Conservation (phyloP, 2,329 filamentous ascomycete species). For the Fusarium humuli region DNA sequence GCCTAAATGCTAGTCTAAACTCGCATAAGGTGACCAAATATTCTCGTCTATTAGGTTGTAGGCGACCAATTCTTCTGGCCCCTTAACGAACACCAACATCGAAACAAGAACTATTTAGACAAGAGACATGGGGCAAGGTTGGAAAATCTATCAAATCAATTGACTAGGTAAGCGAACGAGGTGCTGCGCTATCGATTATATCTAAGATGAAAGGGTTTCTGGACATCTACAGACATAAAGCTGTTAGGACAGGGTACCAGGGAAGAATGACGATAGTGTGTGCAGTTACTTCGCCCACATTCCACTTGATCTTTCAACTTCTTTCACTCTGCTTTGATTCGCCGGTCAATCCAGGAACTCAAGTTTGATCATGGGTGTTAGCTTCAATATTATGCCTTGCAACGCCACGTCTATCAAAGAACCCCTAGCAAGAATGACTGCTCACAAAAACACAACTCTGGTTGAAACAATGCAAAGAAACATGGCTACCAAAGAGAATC, state of each 20-base stretch:
- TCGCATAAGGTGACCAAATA: too few species aligned
- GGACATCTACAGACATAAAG: neutral
- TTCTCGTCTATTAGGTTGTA: too few species aligned
- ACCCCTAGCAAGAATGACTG: neutral
- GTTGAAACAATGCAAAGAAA: neutral
- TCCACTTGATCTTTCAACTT: neutral
- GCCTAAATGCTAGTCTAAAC: too few species aligned
- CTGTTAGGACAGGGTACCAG: neutral
- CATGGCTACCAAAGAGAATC: neutral
- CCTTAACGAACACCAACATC: neutral
- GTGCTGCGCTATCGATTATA: neutral
- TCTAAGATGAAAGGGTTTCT: neutral
- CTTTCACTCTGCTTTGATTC: neutral
- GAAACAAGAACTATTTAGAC: neutral
- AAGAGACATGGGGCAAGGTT: neutral
- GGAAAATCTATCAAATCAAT: neutral
- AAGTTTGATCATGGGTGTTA: neutral
- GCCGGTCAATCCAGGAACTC: neutral
- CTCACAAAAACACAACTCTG: neutral
- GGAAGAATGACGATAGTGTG: neutral
- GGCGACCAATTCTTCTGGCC: too few species aligned
- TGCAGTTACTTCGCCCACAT: neutral
- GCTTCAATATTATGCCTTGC: neutral
- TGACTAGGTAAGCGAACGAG: neutral
- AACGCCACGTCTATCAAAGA: neutral